These are phyloP conservation scores for Musa schizocarpa DNA, from an alignment of 176 grass and related monocot species.

Conservation along the genomic window DNA sequence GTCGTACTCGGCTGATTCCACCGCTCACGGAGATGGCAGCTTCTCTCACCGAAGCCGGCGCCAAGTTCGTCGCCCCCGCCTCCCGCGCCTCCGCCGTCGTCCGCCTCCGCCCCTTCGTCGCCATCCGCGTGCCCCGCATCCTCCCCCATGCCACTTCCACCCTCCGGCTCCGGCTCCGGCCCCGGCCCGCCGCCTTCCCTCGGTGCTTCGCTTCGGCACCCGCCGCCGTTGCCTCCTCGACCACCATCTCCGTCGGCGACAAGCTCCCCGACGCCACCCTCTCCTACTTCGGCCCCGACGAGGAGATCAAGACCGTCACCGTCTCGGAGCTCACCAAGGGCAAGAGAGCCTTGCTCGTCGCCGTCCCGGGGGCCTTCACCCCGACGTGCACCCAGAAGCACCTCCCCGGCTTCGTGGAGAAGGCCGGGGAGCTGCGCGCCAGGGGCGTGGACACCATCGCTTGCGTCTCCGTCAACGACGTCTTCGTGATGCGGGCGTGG, in stretches of 20 bases:
- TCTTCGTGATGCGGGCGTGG: slow-evolving; percentile 86
- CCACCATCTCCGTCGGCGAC: slow-evolving; percentile 55
- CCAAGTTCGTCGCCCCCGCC: slow-evolving; percentile 18
- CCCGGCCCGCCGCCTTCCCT: slow-evolving; percentile 18
- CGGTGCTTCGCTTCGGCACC: background rate
- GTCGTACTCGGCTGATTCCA: too few species aligned
- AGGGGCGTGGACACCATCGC: slow-evolving; percentile 66
- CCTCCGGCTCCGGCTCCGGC: slow-evolving; percentile 7
- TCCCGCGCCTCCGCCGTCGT: slow-evolving; percentile 32
- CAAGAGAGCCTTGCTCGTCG: slow-evolving; percentile 69
- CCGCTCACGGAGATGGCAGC: background rate
- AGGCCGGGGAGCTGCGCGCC: slow-evolving; percentile 51
- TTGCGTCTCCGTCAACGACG: slow-evolving; percentile 83
- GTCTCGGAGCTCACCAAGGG: slow-evolving; percentile 65
- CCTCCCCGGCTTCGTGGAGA: slow-evolving; percentile 69
- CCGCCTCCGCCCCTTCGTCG: slow-evolving; percentile 13
- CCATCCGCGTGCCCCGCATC: slow-evolving; percentile 14
- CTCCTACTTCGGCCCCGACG: slow-evolving; percentile 68
- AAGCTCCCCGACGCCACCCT: slow-evolving; percentile 65
- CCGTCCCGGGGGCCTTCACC: slow-evolving; percentile 68
- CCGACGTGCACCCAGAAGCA: slow-evolving; percentile 89
- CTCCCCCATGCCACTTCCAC: background rate
- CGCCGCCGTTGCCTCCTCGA: slow-evolving; percentile 8
- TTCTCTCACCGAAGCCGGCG: background rate
- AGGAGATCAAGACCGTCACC: slow-evolving; percentile 65